Percentiles rank a stretch among this genome's conserved stretches.
These are phyloP conservation scores for Stentor roeselii DNA, from an alignment of 73 alveolate species.

Conservation along the genomic window DNA sequence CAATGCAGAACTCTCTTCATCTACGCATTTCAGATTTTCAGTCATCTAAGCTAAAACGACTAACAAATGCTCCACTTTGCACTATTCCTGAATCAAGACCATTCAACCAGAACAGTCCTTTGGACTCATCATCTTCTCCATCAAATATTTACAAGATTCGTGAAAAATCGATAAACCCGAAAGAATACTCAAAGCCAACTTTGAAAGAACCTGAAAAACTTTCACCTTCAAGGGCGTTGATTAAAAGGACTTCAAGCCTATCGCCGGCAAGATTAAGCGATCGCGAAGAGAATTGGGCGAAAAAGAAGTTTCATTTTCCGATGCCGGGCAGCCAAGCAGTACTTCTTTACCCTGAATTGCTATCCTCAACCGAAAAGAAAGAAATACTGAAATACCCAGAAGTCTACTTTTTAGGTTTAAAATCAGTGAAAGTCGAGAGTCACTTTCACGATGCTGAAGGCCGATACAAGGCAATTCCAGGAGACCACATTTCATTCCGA, in stretches of 20 bases:
- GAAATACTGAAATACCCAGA: neutral
- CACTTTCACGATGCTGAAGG: neutral
- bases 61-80: neutral
- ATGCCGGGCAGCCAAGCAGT: neutral
- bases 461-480: neutral
- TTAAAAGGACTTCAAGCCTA: neutral
- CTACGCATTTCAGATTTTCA: neutral
- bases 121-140: neutral
- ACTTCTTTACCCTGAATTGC: neutral
- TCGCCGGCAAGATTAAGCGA: neutral
- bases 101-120: neutral
- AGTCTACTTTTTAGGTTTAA: neutral
- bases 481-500: slow-evolving; percentile 2
- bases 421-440: neutral
- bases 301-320: neutral
- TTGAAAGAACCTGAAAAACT: neutral
- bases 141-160: neutral
- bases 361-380: neutral
- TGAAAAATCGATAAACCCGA: neutral
- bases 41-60: neutral
- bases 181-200: neutral
- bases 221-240: neutral
- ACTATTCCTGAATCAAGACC: neutral
- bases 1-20: neutral
- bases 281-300: neutral